phyloP scores from a whole-genome alignment of 1,284 basidiomycete genomes.

The Vanrija pseudolonga region DNA sequence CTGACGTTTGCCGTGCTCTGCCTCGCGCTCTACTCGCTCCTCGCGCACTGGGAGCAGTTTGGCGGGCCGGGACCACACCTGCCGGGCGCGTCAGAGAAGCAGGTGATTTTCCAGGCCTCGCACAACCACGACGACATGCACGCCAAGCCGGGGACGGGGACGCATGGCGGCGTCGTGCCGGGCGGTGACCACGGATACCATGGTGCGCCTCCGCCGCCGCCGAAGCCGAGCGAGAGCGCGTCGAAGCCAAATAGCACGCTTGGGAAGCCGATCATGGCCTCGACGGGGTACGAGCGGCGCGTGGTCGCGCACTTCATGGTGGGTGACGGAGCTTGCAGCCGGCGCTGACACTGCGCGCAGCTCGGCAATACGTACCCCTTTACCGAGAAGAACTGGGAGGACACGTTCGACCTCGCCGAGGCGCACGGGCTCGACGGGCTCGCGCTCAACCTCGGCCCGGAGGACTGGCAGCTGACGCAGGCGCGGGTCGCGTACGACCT shows the following conservation, averaged over 20 bases:
- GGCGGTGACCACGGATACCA: too few relatives aligned
- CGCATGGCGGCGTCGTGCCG: too few relatives aligned
- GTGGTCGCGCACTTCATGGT: constrained; percentile 51
- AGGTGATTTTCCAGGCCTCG: background rate
- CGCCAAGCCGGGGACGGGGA: too few relatives aligned
- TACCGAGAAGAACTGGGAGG: constrained; percentile 37
- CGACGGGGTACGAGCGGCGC: constrained; percentile 8
- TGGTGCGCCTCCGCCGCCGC: too few relatives aligned
- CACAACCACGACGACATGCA: background rate
- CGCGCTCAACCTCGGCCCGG: constrained; percentile 47
- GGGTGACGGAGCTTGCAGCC: constrained; percentile 4
- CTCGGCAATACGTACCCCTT: constrained; percentile 49
- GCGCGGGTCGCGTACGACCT: constrained; percentile 35
- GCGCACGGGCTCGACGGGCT: constrained; percentile 46
- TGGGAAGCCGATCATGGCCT: too few relatives aligned
- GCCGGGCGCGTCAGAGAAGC: background rate
- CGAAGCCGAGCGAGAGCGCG: too few relatives aligned
- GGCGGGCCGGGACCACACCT: background rate
- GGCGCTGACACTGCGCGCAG: constrained; percentile 19
- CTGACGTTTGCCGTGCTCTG: constrained; percentile 10
- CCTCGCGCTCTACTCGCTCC: constrained; percentile 12
- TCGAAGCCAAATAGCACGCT: too few relatives aligned
- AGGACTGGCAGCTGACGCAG: constrained; percentile 47
- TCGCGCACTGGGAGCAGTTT: constrained; percentile 19
- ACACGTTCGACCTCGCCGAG: constrained; percentile 38